Conservation (phyloP, 2,329 filamentous ascomycete genomes). For the Pestalotiopsis sp. region DNA sequence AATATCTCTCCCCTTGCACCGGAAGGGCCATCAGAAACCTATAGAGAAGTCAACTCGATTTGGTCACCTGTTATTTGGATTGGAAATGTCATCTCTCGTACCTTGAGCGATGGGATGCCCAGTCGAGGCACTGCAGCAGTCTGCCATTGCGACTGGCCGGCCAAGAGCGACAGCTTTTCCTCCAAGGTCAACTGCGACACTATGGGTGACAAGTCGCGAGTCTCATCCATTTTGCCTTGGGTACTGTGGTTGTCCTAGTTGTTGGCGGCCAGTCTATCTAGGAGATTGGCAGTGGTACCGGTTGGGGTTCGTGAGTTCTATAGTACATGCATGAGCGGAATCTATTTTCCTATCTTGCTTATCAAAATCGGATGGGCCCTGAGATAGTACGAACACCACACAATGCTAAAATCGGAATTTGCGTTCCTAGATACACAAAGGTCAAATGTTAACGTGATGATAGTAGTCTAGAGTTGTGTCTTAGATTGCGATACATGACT, state of each 20-base stretch:
- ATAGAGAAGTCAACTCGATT: constrained; percentile 37
- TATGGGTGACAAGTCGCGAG: not conserved
- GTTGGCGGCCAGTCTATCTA: not conserved
- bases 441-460: not conserved
- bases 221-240: not conserved
- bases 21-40: constrained; percentile 70
- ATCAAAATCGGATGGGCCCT: not conserved
- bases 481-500: not conserved
- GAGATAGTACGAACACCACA: not conserved
- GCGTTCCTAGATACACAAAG: not conserved
- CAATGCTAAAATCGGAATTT: not conserved
- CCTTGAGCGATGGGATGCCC: not conserved
- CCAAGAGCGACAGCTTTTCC: not conserved
- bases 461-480: no score
- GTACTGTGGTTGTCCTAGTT: not conserved
- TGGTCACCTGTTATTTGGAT: not conserved
- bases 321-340: not conserved
- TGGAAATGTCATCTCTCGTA: not conserved
- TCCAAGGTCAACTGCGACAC: not conserved
- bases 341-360: not conserved
- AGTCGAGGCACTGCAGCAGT: not conserved
- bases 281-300: not conserved
- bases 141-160: not conserved
- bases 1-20: constrained; percentile 69
- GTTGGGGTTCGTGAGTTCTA: not conserved